Evolutionary conservation across 768 basidiomycete genomes (phyloP).

Genomic region (Amanita pallidorosea): DNA sequence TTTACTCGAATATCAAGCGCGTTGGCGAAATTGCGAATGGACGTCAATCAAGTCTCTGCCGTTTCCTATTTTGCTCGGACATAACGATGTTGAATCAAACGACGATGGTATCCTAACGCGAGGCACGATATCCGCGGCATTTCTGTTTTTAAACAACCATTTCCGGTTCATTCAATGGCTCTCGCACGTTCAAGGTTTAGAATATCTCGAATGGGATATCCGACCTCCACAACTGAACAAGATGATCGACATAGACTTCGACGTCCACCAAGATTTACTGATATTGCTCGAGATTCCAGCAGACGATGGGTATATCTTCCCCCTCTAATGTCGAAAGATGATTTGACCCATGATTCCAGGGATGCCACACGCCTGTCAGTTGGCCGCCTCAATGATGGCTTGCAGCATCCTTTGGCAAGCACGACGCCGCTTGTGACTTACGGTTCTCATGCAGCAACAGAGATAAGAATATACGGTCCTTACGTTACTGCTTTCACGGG

Average conservation of each 20-base stretch:
- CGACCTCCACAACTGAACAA: constrained; percentile 17
- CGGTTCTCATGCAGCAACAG: background rate
- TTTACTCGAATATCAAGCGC: constrained; percentile 6
- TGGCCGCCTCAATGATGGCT: constrained; percentile 32
- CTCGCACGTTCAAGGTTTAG: constrained; percentile 33
- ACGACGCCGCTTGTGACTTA: background rate
- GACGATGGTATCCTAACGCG: background rate
- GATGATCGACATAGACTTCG: constrained; percentile 41
- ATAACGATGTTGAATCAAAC: background rate
- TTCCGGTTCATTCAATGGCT: constrained; percentile 34
- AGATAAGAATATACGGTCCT: background rate
- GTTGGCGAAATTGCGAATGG: constrained; percentile 7
- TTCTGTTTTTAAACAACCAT: background rate
- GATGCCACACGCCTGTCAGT: constrained; percentile 12
- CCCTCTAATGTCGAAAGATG: background rate
- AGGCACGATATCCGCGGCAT: background rate
- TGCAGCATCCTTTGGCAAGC: constrained; percentile 32
- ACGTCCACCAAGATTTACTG: constrained; percentile 56
- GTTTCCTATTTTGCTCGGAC: background rate
- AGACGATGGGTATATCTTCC: background rate
- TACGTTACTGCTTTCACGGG: background rate
- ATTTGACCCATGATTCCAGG: background rate
- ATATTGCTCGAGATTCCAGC: constrained; percentile 29
- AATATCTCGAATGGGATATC: constrained; percentile 34
- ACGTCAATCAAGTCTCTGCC: background rate